Base-by-base conservation (phyloP, 2,329 filamentous ascomycete species). In the Pezicula radicicola region DNA sequence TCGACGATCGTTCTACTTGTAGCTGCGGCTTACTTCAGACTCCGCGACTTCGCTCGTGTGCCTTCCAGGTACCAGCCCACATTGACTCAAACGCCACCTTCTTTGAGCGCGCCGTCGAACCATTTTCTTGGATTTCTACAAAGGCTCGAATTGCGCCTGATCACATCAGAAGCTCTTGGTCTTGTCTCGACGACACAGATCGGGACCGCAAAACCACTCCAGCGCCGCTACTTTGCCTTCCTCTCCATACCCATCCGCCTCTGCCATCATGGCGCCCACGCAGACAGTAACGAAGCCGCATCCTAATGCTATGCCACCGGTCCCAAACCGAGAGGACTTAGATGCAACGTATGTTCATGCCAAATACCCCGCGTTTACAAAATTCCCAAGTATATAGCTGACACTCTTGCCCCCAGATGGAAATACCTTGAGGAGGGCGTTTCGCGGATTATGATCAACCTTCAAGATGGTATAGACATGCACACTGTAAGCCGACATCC, bases 381-480 rank as follows among this genome's bases (percentile, higher is more conserved):
- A 42, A 12, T 42, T 19, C 6, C n/a, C 16, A 27, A 27, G 9
- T 9, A 25, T n/a, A 10, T 28, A 27, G 42, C 12, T 21, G n/a
- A 45, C n/a, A 59, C 49, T 42, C n/a, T 44, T 47, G 6, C 15
- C 25, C 8, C n/a, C 37, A 95, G 90, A 74, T 99, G 94, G 94
- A 77, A 79, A 53, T 97, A 96, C 70, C 79, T 99, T 48, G 87
- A 97, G 70, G 79, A 80, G 55, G 92, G 93, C 58, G 91, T 99
- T 61, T 85, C 91, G 59, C 89, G 87, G 68, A 95, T 99, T 66
- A 97, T 99, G 93, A 83, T 84, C 62, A 89, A 95, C 66, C 79
- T 97, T 27, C 89, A 93, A 65, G 88, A 91, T 60, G 94, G 94
- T 55, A 89, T 99, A 73, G 92, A 97, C 66, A 91, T 97, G 85